Percentiles rank a stretch among this genome's conserved stretches.
Evolutionary conservation across 495 filamentous ascomycete species (phyloP).

Genomic region (Tricharina praecox): DNA sequence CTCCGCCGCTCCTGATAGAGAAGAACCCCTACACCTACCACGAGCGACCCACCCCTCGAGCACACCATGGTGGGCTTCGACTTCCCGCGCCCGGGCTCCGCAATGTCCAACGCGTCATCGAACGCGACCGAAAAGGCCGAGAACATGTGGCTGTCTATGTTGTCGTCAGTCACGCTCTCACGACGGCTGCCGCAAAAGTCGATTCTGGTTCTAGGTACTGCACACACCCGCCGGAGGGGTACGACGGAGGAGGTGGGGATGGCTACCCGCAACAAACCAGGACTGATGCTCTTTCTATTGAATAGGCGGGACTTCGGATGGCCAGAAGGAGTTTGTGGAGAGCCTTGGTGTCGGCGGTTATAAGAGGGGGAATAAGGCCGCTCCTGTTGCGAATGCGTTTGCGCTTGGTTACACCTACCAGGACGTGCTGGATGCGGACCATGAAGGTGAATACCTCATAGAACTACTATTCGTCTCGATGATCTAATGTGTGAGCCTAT

Average conservation of each 20-base stretch:
- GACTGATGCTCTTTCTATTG: not conserved
- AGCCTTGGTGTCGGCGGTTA: conserved; percentile 38
- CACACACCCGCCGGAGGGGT: conserved; percentile 17
- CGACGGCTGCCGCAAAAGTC: conserved; percentile 88
- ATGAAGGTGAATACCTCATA: conserved; percentile 56
- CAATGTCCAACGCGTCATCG: conserved; percentile 27
- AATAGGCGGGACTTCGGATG: conserved; percentile 74
- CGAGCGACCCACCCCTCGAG: not conserved
- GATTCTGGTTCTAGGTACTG: conserved; percentile 68
- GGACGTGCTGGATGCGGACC: conserved; percentile 85
- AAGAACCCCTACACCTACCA: not conserved
- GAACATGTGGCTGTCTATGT: conserved; percentile 88
- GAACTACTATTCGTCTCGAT: no score
- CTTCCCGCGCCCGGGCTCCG: conserved; percentile 30
- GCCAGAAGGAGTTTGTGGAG: conserved; percentile 78
- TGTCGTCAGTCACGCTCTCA: conserved; percentile 76
- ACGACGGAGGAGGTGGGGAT: conserved; percentile 16
- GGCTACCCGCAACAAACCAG: no score
- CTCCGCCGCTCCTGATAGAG: not conserved
- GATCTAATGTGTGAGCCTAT: not conserved
- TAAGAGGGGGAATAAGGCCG: conserved; percentile 43
- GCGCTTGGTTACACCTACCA: conserved; percentile 90
- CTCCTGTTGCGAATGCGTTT: conserved; percentile 81
- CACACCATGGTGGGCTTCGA: conserved; percentile 3
- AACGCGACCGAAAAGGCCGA: conserved; percentile 61